A percentile compares a stretch with the other conserved stretches of the same genome.
Evolutionary conservation across 2,329 filamentous ascomycete genomes (phyloP).

Genomic region (Diaporthe sp.): DNA sequence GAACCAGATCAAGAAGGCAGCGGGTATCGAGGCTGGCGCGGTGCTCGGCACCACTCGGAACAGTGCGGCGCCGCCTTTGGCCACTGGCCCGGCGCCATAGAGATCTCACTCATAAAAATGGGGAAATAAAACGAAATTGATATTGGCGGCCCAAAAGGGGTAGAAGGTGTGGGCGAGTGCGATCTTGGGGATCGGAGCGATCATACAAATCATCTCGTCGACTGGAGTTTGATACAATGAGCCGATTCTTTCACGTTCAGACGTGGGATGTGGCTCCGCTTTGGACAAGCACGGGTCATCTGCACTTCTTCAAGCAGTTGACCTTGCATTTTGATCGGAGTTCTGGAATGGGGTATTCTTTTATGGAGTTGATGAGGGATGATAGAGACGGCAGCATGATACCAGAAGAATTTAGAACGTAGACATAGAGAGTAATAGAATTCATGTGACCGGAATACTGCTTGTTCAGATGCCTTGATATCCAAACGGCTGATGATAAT

Average conservation of each 20-base stretch:
- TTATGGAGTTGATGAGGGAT: constrained; percentile 22
- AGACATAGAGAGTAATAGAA: constrained; percentile 19
- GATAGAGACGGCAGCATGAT: constrained; percentile 32
- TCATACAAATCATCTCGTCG: background rate
- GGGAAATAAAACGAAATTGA: background rate
- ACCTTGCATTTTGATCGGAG: constrained; percentile 7
- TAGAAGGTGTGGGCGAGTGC: background rate
- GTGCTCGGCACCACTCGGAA: constrained; percentile 13
- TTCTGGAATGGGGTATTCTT: background rate
- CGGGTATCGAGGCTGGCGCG: constrained; percentile 26
- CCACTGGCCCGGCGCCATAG: constrained; percentile 24
- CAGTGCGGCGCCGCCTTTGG: constrained; percentile 10
- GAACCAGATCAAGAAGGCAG: constrained; percentile 45
- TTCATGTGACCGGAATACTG: background rate
- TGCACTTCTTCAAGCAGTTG: background rate
- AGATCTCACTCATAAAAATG: background rate
- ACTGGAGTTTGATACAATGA: background rate
- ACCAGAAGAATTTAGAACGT: background rate
- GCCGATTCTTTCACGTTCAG: background rate
- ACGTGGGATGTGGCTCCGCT: background rate
- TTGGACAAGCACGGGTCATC: background rate
- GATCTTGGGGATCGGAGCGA: background rate
- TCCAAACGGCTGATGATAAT: background rate
- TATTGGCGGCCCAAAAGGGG: too few species aligned
- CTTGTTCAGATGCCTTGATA: background rate